phyloP scores from a whole-genome alignment of 805 yeast species.

The Candida endomychidarum region DNA sequence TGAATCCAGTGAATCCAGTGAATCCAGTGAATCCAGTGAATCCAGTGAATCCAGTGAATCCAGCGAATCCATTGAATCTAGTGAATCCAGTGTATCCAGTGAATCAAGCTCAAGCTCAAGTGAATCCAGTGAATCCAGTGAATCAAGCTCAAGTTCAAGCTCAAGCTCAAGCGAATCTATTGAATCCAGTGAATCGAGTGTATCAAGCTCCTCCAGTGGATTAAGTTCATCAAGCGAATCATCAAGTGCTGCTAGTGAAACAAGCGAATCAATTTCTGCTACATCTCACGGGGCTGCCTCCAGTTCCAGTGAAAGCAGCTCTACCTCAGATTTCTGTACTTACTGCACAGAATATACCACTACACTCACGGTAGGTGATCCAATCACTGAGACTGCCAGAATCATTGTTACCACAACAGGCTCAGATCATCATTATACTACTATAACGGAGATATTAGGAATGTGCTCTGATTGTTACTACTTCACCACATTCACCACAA shows the following conservation, averaged over 20 bases:
- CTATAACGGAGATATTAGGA: slow-evolving; percentile 11
- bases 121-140: not conserved
- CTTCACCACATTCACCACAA: slow-evolving; percentile 17
- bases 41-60: not conserved
- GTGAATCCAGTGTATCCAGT: too few species aligned
- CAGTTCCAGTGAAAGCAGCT: not conserved
- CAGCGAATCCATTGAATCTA: not conserved
- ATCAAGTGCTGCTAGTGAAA: too few species aligned
- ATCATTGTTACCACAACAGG: slow-evolving; percentile 21
- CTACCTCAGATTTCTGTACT: slow-evolving; percentile 6
- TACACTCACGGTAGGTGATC: slow-evolving; percentile 10
- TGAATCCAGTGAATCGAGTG: too few species aligned
- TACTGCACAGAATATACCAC: slow-evolving; percentile 13
- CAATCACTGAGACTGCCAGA: slow-evolving; percentile 12
- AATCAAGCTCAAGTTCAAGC: not conserved
- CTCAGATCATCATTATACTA: slow-evolving; percentile 14
- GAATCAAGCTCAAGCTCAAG: not conserved
- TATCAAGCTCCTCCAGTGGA: too few species aligned
- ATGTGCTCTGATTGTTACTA: slow-evolving; percentile 11
- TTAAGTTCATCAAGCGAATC: too few species aligned
- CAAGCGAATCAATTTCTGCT: too few species aligned
- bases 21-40: too few species aligned
- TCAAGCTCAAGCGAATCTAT: not conserved
- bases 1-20: not conserved
- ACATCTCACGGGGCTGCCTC: slow-evolving; percentile 2